Percentiles rank a stretch among this genome's conserved stretches.
These are phyloP conservation scores for Cadophora gregata DNA, from an alignment of 2,329 filamentous ascomycete species.

Conservation along the genomic window DNA sequence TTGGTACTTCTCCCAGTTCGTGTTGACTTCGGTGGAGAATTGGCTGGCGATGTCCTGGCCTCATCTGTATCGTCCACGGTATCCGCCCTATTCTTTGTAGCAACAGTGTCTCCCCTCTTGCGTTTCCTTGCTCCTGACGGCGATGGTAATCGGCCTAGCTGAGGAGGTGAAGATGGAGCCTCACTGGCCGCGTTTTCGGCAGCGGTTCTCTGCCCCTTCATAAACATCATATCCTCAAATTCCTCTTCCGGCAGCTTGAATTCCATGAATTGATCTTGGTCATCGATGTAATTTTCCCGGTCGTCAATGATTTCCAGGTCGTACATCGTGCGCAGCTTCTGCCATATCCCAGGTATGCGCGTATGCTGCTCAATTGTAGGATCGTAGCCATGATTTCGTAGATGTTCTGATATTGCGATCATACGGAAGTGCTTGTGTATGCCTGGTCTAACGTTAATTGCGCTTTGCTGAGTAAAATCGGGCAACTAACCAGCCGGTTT, in stretches of 20 bases:
- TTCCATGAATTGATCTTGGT: slow-evolving; percentile 66
- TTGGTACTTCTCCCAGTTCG: slow-evolving; percentile 43
- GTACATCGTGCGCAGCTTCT: slow-evolving; percentile 82
- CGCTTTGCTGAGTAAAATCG: neutral
- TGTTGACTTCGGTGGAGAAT: slow-evolving; percentile 49
- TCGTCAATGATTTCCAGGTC: slow-evolving; percentile 87
- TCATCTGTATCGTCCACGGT: slow-evolving; percentile 61
- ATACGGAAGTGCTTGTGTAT: slow-evolving; percentile 96
- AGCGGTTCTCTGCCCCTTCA: slow-evolving; percentile 32
- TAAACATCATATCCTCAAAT: slow-evolving; percentile 42
- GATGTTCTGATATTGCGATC: slow-evolving; percentile 80
- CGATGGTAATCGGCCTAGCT: slow-evolving; percentile 36
- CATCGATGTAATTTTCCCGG: slow-evolving; percentile 65
- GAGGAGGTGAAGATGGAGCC: slow-evolving; percentile 45
- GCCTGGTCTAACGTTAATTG: slow-evolving; percentile 54
- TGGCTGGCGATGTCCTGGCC: slow-evolving; percentile 51
- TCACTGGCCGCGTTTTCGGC: slow-evolving; percentile 38
- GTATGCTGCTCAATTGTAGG: slow-evolving; percentile 76
- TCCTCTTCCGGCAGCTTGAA: slow-evolving; percentile 64
- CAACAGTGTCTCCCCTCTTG: slow-evolving; percentile 45
- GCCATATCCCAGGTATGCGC: slow-evolving; percentile 89
- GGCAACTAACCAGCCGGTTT: slow-evolving; percentile 84
- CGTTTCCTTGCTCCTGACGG: slow-evolving; percentile 38
- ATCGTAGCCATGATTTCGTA: slow-evolving; percentile 81
- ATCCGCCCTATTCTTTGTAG: slow-evolving; percentile 48